Conservation (phyloP, 768 basidiomycete species). For the Thelephora aurantiotincta region DNA sequence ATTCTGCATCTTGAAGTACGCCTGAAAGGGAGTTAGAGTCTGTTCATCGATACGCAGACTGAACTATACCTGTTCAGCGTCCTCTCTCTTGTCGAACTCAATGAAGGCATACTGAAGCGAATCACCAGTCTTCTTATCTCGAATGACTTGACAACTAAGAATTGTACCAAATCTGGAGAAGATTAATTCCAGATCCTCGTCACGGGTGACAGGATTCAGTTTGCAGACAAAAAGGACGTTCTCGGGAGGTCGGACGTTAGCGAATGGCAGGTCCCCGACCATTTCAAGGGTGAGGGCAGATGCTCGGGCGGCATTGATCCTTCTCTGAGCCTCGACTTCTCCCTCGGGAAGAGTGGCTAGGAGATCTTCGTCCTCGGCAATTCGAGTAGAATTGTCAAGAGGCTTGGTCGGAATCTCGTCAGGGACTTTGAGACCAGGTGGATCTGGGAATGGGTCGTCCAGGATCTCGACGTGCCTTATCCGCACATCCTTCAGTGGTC, state of each 20-base stretch:
- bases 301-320: constrained; percentile 82
- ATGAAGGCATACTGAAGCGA: constrained; percentile 97
- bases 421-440: constrained; percentile 56
- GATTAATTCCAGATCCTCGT: constrained; percentile 94
- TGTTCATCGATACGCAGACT: constrained; percentile 17
- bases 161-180: constrained; percentile 93
- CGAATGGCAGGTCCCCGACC: constrained; percentile 98
- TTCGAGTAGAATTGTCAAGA: constrained; percentile 76
- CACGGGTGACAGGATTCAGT: constrained; percentile 86
- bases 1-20: constrained; percentile 99
- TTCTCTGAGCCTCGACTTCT: constrained; percentile 64
- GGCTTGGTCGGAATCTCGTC: constrained; percentile 68
- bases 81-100: constrained; percentile 88
- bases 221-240: constrained; percentile 99
- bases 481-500: constrained; percentile 88
- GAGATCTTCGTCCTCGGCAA: constrained; percentile 91
- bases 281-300: constrained; percentile 96
- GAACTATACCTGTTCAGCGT: constrained; percentile 65
- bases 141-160: constrained; percentile 94
- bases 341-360: constrained; percentile 73
- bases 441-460: constrained; percentile 94
- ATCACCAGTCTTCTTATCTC: constrained; percentile 93
- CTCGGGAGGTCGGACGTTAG: constrained; percentile 94
- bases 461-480: constrained; percentile 94
- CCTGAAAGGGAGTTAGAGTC: constrained; percentile 27